These are phyloP conservation scores for Colletotrichum australisinense DNA, from an alignment of 2,329 filamentous ascomycete species.

Conservation along the genomic window DNA sequence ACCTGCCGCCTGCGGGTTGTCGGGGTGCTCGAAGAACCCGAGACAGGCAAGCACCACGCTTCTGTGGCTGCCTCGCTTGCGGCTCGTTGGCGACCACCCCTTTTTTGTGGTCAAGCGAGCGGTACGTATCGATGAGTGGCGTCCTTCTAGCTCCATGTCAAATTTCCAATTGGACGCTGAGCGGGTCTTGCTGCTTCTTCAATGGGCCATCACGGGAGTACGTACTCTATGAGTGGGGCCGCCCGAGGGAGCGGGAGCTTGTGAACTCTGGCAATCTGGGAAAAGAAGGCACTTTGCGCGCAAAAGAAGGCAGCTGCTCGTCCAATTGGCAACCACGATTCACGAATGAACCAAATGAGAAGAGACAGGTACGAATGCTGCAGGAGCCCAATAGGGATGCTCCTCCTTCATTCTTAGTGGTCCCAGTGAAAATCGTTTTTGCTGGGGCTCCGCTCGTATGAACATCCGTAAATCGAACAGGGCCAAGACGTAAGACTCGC, in stretches of 20 bases:
- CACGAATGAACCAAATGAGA: background rate
- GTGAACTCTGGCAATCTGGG: background rate
- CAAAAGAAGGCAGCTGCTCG: background rate
- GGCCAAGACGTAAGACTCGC: background rate
- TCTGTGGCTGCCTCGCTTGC: slow-evolving; percentile 21
- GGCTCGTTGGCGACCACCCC: slow-evolving; percentile 1
- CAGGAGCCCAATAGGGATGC: background rate
- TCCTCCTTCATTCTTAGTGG: background rate
- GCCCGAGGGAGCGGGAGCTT: background rate
- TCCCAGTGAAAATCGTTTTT: background rate
- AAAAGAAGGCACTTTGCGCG: background rate
- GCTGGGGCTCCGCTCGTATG: slow-evolving; percentile 16
- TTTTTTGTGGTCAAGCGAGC: background rate
- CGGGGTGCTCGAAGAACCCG: slow-evolving; percentile 33
- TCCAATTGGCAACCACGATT: background rate
- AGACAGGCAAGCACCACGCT: slow-evolving; percentile 10
- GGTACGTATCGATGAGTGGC: slow-evolving; percentile 12
- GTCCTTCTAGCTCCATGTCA: background rate
- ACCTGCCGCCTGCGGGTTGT: slow-evolving; percentile 20
- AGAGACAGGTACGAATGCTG: background rate
- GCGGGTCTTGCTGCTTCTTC: slow-evolving; percentile 21
- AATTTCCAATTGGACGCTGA: slow-evolving; percentile 15
- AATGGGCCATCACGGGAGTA: background rate
- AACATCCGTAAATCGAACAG: slow-evolving; percentile 28
- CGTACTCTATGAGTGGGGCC: background rate